Evolutionary conservation across 1,284 basidiomycete species (phyloP), one percentile per base, ranked within the genome.

Genomic region (Apiotrichum gamsii): DNA sequence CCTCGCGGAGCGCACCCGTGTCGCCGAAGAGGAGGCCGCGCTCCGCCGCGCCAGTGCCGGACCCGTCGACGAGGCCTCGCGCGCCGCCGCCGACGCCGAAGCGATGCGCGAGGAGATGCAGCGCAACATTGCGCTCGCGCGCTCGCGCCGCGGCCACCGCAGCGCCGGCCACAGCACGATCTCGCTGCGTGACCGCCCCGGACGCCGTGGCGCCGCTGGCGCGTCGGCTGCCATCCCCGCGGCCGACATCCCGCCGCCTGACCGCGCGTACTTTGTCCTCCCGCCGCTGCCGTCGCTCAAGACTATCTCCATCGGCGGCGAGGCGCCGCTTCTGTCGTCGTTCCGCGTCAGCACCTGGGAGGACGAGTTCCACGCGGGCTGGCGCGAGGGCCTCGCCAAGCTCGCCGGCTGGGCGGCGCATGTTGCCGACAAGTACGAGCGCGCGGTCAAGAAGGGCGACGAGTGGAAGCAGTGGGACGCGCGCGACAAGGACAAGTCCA

Each of bases 251-350:
- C 61, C 66, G 1, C 61, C 70, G 9, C 39, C 56, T 2, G 61
- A 71, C 43, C 54, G 54, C 8, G 48, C 69, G 14, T 63, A 64
- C 49, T 59, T 72, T 48, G 69, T 74, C 20, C 56, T 74, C 8
- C 72, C 73, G 0, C 58, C 70, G 6, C 49, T 72, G 6, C 72
- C 73, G 0, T 59, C 54, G 1, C 57, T 74, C 21, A 60, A 61
- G 39, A 61, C 67, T 1, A 42, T 74, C 8, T 63, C 58, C 8
- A 62, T 73, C 18, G 73, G 73, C 33, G 73, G 72, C 2, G 71
- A 72, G 47, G 67, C 65, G 9, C 59, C 64, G 5, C 39, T 40
- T 4, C 30, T 73, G 3, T 52, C 59, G 1, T 32, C 51, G 9
- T 42, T 52, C 19, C 62, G 62, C 44, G 47, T 60, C 8, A 45